Evolutionary conservation across 2,329 filamentous ascomycete genomes (phyloP).

Genomic region (Calonectria naviculata): DNA sequence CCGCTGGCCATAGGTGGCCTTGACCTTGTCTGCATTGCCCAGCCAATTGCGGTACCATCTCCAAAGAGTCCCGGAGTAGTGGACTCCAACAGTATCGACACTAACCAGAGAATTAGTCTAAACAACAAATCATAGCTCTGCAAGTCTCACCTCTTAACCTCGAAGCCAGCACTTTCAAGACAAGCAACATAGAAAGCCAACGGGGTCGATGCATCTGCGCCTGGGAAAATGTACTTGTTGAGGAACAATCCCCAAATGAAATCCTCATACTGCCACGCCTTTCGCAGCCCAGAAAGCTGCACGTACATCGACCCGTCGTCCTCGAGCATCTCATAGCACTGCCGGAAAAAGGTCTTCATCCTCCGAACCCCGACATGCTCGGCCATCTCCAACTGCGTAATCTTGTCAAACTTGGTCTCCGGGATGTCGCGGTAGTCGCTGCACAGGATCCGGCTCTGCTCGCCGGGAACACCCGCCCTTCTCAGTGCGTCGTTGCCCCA

Average conservation of each 20-base stretch:
- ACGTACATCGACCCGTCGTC: constrained; percentile 95
- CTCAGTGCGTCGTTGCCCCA: constrained; percentile 92
- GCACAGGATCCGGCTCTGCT: constrained; percentile 89
- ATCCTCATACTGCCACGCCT: constrained; percentile 96
- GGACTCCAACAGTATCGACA: constrained; percentile 90
- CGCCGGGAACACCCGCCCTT: constrained; percentile 80
- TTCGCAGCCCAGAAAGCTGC: constrained; percentile 90
- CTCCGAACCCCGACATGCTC: constrained; percentile 95
- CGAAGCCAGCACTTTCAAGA: constrained; percentile 73
- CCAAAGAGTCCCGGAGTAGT: constrained; percentile 96
- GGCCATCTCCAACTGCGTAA: constrained; percentile 96
- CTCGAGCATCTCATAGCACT: constrained; percentile 93
- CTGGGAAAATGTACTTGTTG: constrained; percentile 98
- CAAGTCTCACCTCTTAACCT: constrained; percentile 74
- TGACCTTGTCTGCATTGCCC: constrained; percentile 88
- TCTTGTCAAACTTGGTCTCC: constrained; percentile 88
- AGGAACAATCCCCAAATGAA: constrained; percentile 97
- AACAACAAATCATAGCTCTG: no score
- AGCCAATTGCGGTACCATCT: constrained; percentile 98
- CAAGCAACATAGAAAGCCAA: constrained; percentile 85
- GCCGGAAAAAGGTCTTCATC: constrained; percentile 80
- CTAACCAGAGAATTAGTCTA: constrained; percentile 33
- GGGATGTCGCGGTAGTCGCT: constrained; percentile 96
- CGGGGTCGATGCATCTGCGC: constrained; percentile 91
- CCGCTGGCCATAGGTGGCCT: constrained; percentile 88